These are phyloP conservation scores for Suillus plorans DNA, from an alignment of 768 basidiomycete genomes.

Conservation along the genomic window DNA sequence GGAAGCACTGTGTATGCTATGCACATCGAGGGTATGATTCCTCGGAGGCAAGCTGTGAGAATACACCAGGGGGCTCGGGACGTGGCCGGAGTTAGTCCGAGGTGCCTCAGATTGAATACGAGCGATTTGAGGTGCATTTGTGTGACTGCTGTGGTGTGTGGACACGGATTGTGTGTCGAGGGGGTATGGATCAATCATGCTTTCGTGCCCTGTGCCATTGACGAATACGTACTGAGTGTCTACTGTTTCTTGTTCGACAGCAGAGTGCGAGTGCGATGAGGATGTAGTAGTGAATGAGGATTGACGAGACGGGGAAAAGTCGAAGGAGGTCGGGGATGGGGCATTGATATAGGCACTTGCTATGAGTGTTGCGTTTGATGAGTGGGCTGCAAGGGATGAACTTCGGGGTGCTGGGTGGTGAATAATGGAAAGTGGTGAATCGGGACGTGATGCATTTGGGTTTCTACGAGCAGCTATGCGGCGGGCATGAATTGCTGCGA, in stretches of 20 bases:
- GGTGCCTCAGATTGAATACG: constrained; percentile 22
- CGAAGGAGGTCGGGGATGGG: neutral
- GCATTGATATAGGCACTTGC: neutral
- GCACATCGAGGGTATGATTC: constrained; percentile 10
- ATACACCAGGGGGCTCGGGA: constrained; percentile 25
- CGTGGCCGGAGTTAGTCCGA: constrained; percentile 4
- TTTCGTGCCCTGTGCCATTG: constrained; percentile 19
- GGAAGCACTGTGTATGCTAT: constrained; percentile 6
- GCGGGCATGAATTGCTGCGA: constrained; percentile 53
- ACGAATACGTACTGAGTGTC: constrained; percentile 26
- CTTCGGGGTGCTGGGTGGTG: constrained; percentile 25
- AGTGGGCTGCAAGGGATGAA: constrained; percentile 16
- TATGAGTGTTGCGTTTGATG: neutral
- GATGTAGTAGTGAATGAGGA: neutral
- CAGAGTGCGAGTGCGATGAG: neutral
- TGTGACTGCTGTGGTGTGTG: constrained; percentile 24
- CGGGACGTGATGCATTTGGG: constrained; percentile 7
- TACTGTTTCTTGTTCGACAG: neutral
- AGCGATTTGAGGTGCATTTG: constrained; percentile 23
- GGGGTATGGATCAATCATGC: constrained; percentile 20
- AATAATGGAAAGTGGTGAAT: constrained; percentile 30
- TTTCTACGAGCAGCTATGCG: constrained; percentile 18
- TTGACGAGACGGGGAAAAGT: neutral
- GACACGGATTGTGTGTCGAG: constrained; percentile 23
- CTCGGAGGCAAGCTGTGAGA: constrained; percentile 22